Percentiles rank a stretch among this genome's conserved stretches.
These are phyloP conservation scores for Striga asiatica DNA, from an alignment of 257 asterid genomes.

Conservation along the genomic window DNA sequence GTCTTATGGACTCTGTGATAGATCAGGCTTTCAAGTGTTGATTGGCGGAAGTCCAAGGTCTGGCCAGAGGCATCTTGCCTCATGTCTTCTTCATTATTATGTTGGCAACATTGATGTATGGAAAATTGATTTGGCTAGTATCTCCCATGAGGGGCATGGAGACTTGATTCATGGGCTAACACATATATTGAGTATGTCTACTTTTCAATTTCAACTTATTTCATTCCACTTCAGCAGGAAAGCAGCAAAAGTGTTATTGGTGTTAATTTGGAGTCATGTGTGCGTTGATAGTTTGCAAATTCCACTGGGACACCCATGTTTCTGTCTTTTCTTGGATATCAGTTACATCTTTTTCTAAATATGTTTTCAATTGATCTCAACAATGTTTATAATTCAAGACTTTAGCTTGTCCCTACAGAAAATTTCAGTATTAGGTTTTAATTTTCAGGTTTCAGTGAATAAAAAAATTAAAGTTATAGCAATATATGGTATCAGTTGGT, in stretches of 20 bases:
- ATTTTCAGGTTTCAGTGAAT: background rate
- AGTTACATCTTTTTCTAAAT: constrained; percentile 4
- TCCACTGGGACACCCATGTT: constrained; percentile 7
- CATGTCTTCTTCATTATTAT: constrained; percentile 87
- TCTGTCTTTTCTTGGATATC: constrained; percentile 5
- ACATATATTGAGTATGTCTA: constrained; percentile 60
- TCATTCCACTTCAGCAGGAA: constrained; percentile 10
- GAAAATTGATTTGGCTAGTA: constrained; percentile 85
- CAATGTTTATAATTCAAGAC: constrained; percentile 8
- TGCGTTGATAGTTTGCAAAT: constrained; percentile 10
- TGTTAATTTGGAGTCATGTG: background rate
- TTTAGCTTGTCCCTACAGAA: background rate
- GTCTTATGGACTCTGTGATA: constrained; percentile 28
- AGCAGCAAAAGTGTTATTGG: constrained; percentile 9
- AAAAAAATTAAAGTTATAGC: background rate
- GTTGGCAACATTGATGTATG: constrained; percentile 68
- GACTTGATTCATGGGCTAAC: constrained; percentile 86
- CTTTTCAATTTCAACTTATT: constrained; percentile 10
- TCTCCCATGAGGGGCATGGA: constrained; percentile 90
- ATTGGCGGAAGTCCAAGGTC: constrained; percentile 76
- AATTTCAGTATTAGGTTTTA: background rate
- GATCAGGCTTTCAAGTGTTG: constrained; percentile 71
- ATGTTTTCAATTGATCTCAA: background rate
- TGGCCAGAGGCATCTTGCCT: constrained; percentile 92
- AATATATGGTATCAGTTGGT: background rate